A percentile compares a stretch with the other conserved stretches of the same genome.
phyloP scores from a whole-genome alignment of 148 eudicot species.

The Rhododendron griersonianum region DNA sequence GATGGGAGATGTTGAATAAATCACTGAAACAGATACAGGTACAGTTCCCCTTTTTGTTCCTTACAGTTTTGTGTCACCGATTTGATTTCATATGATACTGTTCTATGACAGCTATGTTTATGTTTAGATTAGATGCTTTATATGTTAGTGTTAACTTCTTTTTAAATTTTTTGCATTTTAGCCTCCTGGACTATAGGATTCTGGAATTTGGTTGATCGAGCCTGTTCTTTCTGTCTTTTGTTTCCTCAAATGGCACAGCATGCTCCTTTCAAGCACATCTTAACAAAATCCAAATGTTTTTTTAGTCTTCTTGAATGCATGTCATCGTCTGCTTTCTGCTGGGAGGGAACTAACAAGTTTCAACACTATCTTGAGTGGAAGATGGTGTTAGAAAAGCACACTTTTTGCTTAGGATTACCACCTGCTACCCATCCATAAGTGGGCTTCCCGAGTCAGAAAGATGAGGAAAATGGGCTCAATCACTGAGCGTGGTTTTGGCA shows the following conservation, averaged over 20 bases:
- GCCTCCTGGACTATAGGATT: background rate
- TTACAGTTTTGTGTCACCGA: background rate
- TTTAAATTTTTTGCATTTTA: background rate
- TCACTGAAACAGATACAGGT: background rate
- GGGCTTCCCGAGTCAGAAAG: background rate
- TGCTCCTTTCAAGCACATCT: background rate
- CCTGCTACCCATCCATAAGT: background rate
- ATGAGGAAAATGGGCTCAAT: background rate
- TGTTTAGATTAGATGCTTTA: background rate
- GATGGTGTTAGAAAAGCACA: background rate
- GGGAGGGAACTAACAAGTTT: background rate
- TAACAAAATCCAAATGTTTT: background rate
- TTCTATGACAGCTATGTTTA: background rate
- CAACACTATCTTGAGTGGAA: background rate
- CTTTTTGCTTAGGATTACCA: background rate
- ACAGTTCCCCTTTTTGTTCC: background rate
- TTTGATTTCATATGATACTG: background rate
- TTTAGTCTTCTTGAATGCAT: background rate
- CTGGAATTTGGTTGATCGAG: background rate
- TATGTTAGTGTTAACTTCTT: background rate
- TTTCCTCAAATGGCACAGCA: background rate
- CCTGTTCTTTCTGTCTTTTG: background rate
- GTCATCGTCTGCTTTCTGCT: background rate
- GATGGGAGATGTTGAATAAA: background rate
- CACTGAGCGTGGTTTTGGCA: background rate